These are phyloP conservation scores for Eutrema heterophyllum DNA, from an alignment of 345 rosid species.

Conservation along the genomic window DNA sequence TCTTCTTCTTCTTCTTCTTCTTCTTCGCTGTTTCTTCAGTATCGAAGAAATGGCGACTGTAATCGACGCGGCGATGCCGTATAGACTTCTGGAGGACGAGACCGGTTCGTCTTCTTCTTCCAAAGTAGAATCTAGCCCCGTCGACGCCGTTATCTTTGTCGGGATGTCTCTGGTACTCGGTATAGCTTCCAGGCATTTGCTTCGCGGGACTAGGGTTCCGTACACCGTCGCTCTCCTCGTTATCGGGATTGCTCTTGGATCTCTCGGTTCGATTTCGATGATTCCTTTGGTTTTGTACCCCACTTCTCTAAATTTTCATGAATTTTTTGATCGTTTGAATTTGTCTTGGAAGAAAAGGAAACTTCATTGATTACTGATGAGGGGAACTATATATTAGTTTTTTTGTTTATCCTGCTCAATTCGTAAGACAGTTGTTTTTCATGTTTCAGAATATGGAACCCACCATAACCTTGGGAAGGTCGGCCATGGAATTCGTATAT, in stretches of 20 bases:
- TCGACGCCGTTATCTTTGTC: constrained; percentile 77
- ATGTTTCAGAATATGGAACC: constrained; percentile 73
- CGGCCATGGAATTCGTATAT: constrained; percentile 85
- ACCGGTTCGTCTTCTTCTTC: background rate
- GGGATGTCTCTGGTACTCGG: constrained; percentile 74
- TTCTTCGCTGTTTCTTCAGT: background rate
- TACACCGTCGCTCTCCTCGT: constrained; percentile 92
- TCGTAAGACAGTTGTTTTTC: background rate
- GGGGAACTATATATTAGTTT: too few species aligned
- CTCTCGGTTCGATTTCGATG: constrained; percentile 52
- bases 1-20: background rate
- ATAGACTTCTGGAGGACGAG: constrained; percentile 17
- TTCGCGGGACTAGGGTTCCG: constrained; percentile 90
- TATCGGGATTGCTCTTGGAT: constrained; percentile 80
- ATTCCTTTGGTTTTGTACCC: background rate
- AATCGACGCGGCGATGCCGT: constrained; percentile 13
- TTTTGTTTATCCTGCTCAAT: background rate
- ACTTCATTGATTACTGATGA: background rate
- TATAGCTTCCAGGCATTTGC: constrained; percentile 63
- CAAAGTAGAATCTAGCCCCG: constrained; percentile 35
- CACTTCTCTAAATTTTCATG: background rate
- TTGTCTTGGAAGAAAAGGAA: background rate
- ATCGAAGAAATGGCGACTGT: constrained; percentile 25
- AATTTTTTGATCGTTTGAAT: background rate
- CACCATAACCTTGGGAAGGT: constrained; percentile 65